Conservation (phyloP, 352 stramenopile species). For the Phytophthora agathidicida region DNA sequence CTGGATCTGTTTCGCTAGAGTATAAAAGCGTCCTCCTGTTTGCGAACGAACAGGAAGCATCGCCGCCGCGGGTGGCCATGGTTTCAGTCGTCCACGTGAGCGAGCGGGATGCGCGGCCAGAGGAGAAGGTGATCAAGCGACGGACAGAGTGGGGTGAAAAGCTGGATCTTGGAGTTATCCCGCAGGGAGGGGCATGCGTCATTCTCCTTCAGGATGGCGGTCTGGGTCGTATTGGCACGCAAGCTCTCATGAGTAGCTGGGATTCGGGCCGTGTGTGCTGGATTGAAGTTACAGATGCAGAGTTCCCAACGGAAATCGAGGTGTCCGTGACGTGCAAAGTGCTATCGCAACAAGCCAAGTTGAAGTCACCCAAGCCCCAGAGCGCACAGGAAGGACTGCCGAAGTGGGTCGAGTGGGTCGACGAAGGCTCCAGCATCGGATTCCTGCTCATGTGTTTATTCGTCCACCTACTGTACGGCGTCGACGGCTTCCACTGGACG, state of each 20-base stretch:
- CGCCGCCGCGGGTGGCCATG: constrained; percentile 75
- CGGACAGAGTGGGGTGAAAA: constrained; percentile 71
- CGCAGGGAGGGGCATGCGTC: constrained; percentile 77
- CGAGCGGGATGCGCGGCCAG: constrained; percentile 62
- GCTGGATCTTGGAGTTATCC: constrained; percentile 77
- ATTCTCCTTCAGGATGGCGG: constrained; percentile 79
- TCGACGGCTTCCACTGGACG: constrained; percentile 86
- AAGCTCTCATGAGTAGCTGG: constrained; percentile 87
- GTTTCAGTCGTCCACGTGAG: constrained; percentile 72
- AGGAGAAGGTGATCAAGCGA: constrained; percentile 76
- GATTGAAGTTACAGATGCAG: constrained; percentile 76
- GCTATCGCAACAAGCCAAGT: constrained; percentile 43
- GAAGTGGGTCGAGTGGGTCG: constrained; percentile 77
- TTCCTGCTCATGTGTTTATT: constrained; percentile 87
- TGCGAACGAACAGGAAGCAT: constrained; percentile 69
- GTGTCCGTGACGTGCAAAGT: constrained; percentile 84
- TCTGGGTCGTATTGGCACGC: constrained; percentile 76
- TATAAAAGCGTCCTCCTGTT: constrained; percentile 79
- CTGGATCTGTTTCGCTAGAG: constrained; percentile 44
- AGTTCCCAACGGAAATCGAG: constrained; percentile 76
- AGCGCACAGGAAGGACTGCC: constrained; percentile 43
- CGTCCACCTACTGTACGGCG: constrained; percentile 81
- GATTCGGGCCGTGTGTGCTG: constrained; percentile 76
- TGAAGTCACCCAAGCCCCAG: constrained; percentile 32
- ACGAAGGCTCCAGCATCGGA: constrained; percentile 80